These are phyloP conservation scores for Mycena maculata DNA, from an alignment of 768 basidiomycete genomes.

Conservation along the genomic window DNA sequence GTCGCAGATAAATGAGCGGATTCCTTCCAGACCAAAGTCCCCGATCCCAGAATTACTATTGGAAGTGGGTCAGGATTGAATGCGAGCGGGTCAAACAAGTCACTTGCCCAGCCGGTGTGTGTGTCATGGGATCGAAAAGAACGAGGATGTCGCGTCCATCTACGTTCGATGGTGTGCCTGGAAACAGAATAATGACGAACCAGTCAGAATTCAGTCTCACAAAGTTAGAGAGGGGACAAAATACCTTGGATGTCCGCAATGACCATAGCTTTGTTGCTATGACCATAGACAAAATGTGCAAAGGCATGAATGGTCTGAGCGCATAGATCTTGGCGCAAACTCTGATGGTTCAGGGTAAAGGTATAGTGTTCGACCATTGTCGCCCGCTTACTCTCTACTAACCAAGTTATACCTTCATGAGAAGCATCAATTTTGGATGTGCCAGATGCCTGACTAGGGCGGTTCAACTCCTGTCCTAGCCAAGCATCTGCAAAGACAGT, in stretches of 20 bases:
- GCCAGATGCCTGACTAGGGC: slow-evolving; percentile 18
- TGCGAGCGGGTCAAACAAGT: not conserved
- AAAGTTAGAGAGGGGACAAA: not conserved
- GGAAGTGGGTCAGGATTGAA: not conserved
- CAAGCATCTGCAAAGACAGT: not conserved
- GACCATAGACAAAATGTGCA: slow-evolving; percentile 27
- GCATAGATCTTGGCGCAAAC: not conserved
- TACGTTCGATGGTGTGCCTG: slow-evolving; percentile 26
- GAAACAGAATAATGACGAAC: not conserved
- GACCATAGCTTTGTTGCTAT: slow-evolving; percentile 15
- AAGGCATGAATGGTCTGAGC: slow-evolving; percentile 25
- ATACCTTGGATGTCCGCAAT: slow-evolving; percentile 33
- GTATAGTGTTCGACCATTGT: slow-evolving; percentile 21
- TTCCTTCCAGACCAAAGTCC: slow-evolving; percentile 1
- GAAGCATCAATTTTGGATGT: not conserved
- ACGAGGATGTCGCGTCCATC: slow-evolving; percentile 25
- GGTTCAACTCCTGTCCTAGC: not conserved
- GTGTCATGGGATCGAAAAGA: slow-evolving; percentile 36
- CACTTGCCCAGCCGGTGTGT: slow-evolving; percentile 15
- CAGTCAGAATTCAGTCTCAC: not conserved
- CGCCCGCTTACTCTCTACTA: slow-evolving; percentile 27
- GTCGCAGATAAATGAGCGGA: not conserved
- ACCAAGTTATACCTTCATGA: slow-evolving; percentile 28
- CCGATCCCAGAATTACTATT: not conserved
- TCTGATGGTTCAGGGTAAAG: slow-evolving; percentile 24